These are phyloP conservation scores for Citropsis articulata DNA, from an alignment of 345 rosid species.

Conservation along the genomic window DNA sequence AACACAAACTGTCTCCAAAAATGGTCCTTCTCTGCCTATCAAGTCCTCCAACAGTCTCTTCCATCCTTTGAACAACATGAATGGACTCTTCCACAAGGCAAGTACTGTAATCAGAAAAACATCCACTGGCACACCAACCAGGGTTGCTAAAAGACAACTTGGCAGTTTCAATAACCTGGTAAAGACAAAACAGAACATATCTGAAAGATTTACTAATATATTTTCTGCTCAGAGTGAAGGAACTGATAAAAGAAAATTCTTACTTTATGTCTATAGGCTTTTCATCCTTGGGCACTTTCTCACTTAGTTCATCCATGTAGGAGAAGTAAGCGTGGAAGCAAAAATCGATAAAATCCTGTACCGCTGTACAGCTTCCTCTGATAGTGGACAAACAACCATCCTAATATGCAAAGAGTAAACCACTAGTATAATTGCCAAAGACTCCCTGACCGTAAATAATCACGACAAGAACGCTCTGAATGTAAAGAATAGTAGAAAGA, in stretches of 20 bases:
- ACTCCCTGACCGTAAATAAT: not conserved
- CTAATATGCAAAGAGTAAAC: constrained; percentile 24
- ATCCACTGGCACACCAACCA: constrained; percentile 64
- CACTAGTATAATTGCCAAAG: not conserved
- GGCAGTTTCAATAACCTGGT: constrained; percentile 62
- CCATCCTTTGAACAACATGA: constrained; percentile 83
- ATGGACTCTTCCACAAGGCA: constrained; percentile 82
- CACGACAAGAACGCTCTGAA: not conserved
- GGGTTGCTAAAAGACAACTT: constrained; percentile 57
- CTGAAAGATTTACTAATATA: not conserved
- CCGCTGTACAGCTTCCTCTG: constrained; percentile 66
- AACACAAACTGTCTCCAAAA: constrained; percentile 81
- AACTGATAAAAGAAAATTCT: not conserved
- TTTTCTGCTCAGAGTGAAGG: not conserved
- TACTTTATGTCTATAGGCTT: constrained; percentile 63
- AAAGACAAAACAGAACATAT: constrained; percentile 5
- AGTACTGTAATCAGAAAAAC: constrained; percentile 51
- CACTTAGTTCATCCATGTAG: constrained; percentile 79
- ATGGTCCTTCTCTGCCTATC: constrained; percentile 88
- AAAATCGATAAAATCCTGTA: constrained; percentile 70
- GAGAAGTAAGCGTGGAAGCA: constrained; percentile 93
- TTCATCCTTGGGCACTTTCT: constrained; percentile 44
- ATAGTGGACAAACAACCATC: constrained; percentile 69
- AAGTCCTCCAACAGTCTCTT: constrained; percentile 82
- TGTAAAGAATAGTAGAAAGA: not conserved